Percentiles rank a stretch among this genome's conserved stretches.
phyloP scores from a whole-genome alignment of 345 rosid genomes.

The Erysimum cheiranthoides region DNA sequence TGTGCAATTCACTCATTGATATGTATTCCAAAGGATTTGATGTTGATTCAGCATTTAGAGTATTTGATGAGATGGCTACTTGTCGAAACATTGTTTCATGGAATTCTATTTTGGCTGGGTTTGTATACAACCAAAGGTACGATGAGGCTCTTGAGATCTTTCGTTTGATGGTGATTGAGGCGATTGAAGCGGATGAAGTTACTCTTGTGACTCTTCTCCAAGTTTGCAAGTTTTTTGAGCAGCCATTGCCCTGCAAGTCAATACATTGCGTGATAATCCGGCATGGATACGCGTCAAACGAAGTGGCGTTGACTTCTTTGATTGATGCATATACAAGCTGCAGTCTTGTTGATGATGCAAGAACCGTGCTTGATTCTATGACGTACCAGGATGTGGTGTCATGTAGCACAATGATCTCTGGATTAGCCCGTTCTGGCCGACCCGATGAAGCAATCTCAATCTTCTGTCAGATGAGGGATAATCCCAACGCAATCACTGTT shows the following conservation, averaged over 20 bases:
- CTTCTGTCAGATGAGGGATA: conserved; percentile 59
- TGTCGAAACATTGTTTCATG: conserved; percentile 60
- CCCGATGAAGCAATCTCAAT: conserved; percentile 60
- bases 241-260: conserved; percentile 58
- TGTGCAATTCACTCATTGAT: conserved; percentile 68
- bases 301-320: conserved; percentile 54
- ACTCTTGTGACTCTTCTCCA: conserved; percentile 64
- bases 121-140: conserved; percentile 53
- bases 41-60: conserved; percentile 53
- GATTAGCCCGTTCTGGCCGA: conserved; percentile 57
- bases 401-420: conserved; percentile 79
- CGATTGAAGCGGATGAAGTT: conserved; percentile 54
- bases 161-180: conserved; percentile 53
- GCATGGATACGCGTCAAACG: conserved; percentile 52
- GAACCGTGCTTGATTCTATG: conserved; percentile 51
- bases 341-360: conserved; percentile 51
- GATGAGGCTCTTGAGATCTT: conserved; percentile 55
- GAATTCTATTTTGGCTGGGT: conserved; percentile 72
- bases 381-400: conserved; percentile 55
- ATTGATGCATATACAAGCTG: conserved; percentile 71
- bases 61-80: conserved; percentile 54
- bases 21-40: conserved; percentile 65
- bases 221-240: conserved; percentile 56
- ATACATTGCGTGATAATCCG: conserved; percentile 60
- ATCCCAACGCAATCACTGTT: conserved; percentile 54